Base-by-base conservation (phyloP, 2,329 filamentous ascomycete genomes). In the Pseudogymnoascus sp. region DNA sequence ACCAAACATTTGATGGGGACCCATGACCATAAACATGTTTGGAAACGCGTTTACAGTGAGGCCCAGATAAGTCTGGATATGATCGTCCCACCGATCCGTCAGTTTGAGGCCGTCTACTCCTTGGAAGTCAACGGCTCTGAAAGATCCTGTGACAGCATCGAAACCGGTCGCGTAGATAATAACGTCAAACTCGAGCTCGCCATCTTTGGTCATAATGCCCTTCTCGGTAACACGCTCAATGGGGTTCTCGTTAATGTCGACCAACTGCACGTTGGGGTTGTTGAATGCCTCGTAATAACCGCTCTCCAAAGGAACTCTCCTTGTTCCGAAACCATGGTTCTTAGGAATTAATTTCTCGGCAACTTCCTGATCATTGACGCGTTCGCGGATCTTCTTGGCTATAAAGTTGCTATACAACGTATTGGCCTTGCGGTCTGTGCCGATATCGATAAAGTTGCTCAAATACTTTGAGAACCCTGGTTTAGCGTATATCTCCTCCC, bases 1-100 rank as follows among this genome's bases (percentile, higher is more conserved):
- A 6, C 76, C 75, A 62, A 77, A 77, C 66, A 73, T 73, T 60
- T 77, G 75, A 53, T 78, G 74, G 0, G 76, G 76, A 0, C 75
- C 75, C 68, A 76, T 72, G 7, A 76, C 69, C 74, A 77, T 75
- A 63, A 71, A 69, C 64, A 68, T 68, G 58, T 71, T 72, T 35
- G 70, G 70, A 15, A 71, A 68, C 3, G 59, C 61, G 5, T 62
- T 64, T 2, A 66, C 64, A 1, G 67, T 68, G 6, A 72, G 58
- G 1, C 69, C 71, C 6, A 72, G 64, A 58, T 66, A 71, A 1
- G 70, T 70, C 18, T 60, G 59, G 6, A 67, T 65, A 5, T 64
- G 61, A 14, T 67, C 64, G 33, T 68, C 64, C 9, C 61, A 62
- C 65, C 65, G 61, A 6, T 66, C 61, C 14, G 60, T 66, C 18